These are phyloP conservation scores for Tricharina praecox DNA, from an alignment of 495 filamentous ascomycete genomes.

Conservation along the genomic window DNA sequence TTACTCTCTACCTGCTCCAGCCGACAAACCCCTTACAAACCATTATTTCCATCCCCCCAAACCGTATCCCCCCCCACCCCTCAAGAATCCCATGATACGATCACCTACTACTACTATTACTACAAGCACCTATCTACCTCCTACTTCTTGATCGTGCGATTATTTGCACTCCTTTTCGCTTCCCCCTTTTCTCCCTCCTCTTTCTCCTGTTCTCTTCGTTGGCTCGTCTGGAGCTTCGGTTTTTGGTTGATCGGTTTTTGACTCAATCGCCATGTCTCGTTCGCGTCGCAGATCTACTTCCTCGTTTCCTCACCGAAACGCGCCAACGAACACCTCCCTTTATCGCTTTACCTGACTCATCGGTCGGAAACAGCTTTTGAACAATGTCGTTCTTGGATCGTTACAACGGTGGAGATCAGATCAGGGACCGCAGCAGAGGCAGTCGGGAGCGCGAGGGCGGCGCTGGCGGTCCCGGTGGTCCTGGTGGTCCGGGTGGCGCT, in stretches of 20 bases:
- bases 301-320: neutral
- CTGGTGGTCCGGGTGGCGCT: constrained; percentile 11
- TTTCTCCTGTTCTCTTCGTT: constrained; percentile 21
- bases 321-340: neutral
- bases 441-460: constrained; percentile 18
- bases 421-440: constrained; percentile 22
- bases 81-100: neutral
- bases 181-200: constrained; percentile 19
- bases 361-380: neutral
- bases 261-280: constrained; percentile 26
- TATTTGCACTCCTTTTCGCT: constrained; percentile 16
- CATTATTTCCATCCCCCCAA: too few relatives aligned
- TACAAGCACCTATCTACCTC: constrained; percentile 18
- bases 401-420: constrained; percentile 21
- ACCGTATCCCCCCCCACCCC: neutral
- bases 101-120: constrained; percentile 3
- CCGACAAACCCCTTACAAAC: neutral
- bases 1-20: constrained; percentile 22
- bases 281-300: constrained; percentile 25
- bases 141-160: constrained; percentile 17
- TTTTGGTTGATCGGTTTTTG: constrained; percentile 21
- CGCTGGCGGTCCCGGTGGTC: neutral
- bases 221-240: constrained; percentile 25
- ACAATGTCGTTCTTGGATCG: constrained; percentile 22
- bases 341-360: neutral